These are phyloP conservation scores for Polychytrium aggregatum DNA, from an alignment of 192 early-diverging fungal genomes.

Conservation along the genomic window DNA sequence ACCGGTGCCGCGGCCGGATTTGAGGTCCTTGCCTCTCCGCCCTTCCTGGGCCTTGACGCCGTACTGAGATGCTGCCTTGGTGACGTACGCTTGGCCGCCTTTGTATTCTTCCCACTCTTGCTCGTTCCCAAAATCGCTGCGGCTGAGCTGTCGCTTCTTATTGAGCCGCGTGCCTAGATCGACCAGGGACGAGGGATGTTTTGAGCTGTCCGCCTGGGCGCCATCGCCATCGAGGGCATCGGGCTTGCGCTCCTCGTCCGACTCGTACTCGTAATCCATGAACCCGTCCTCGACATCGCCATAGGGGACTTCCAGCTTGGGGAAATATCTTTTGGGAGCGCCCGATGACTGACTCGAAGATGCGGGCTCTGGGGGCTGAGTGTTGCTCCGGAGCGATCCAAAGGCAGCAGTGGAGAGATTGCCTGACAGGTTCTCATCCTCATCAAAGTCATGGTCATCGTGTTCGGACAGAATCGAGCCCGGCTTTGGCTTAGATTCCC, in stretches of 20 bases:
- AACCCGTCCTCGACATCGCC: slow-evolving; percentile 13
- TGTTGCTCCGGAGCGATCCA: too few species aligned
- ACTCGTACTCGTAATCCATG: slow-evolving; percentile 2
- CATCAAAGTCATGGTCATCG: too few species aligned
- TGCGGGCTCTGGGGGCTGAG: too few species aligned
- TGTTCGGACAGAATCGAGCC: too few species aligned
- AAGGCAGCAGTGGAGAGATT: too few species aligned
- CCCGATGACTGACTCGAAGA: slow-evolving; percentile 1
- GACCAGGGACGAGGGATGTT: slow-evolving; percentile 6
- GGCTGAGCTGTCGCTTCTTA: slow-evolving; percentile 53
- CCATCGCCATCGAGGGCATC: slow-evolving; percentile 11
- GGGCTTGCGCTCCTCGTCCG: not conserved
- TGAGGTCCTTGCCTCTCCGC: slow-evolving; percentile 22
- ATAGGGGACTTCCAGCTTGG: slow-evolving; percentile 1
- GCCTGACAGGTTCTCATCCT: slow-evolving; percentile 2
- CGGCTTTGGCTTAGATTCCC: too few species aligned
- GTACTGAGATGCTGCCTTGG: slow-evolving; percentile 66
- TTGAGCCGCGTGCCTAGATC: slow-evolving; percentile 62
- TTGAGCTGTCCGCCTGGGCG: slow-evolving; percentile 10
- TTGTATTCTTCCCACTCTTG: slow-evolving; percentile 67
- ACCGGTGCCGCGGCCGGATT: slow-evolving; percentile 22
- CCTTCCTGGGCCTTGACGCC: slow-evolving; percentile 58
- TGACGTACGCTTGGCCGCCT: slow-evolving; percentile 55
- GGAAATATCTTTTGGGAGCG: slow-evolving; percentile 6
- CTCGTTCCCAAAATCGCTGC: slow-evolving; percentile 72